A percentile compares a stretch with the other conserved stretches of the same genome.
Conservation (phyloP, 306 rosid genomes). For the Trichosanthes cucumerina region DNA sequence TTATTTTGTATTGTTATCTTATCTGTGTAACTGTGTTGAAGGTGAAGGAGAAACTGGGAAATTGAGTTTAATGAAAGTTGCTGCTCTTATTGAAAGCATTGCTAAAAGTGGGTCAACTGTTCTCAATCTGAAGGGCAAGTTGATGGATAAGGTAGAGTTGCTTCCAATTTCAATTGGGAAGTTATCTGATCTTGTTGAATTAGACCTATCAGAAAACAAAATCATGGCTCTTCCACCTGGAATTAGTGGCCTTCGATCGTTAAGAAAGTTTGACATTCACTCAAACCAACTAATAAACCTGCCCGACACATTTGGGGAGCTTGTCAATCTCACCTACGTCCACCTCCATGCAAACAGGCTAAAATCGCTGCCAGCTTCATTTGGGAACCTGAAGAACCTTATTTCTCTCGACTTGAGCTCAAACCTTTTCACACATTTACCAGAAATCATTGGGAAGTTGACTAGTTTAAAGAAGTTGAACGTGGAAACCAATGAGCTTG, state of each 20-base stretch:
- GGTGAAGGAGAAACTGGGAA: conserved; percentile 45
- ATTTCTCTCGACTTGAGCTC: conserved; percentile 60
- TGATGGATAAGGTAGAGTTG: conserved; percentile 74
- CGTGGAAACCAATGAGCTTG: conserved; percentile 66
- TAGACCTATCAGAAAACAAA: conserved; percentile 72
- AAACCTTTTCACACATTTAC: conserved; percentile 51
- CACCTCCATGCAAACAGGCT: conserved; percentile 71
- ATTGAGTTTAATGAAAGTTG: conserved; percentile 73
- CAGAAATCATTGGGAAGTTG: conserved; percentile 54
- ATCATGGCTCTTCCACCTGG: conserved; percentile 84
- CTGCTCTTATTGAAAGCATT: conserved; percentile 63
- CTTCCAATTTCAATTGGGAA: conserved; percentile 86
- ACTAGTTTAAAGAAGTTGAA: conserved; percentile 46
- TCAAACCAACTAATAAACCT: conserved; percentile 81
- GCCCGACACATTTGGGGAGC: conserved; percentile 72
- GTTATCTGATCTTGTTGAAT: conserved; percentile 42
- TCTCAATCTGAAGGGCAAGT: conserved; percentile 70
- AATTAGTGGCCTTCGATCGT: conserved; percentile 50
- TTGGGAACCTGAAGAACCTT: conserved; percentile 57
- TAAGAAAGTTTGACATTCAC: conserved; percentile 70
- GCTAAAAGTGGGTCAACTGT: conserved; percentile 41
- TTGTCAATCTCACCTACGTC: conserved; percentile 55
- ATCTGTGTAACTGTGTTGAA: not conserved
- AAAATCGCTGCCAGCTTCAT: conserved; percentile 62
- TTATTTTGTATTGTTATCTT: not conserved